These are phyloP conservation scores for Fusarium chuoi DNA, from an alignment of 2,329 filamentous ascomycete genomes.

Conservation along the genomic window DNA sequence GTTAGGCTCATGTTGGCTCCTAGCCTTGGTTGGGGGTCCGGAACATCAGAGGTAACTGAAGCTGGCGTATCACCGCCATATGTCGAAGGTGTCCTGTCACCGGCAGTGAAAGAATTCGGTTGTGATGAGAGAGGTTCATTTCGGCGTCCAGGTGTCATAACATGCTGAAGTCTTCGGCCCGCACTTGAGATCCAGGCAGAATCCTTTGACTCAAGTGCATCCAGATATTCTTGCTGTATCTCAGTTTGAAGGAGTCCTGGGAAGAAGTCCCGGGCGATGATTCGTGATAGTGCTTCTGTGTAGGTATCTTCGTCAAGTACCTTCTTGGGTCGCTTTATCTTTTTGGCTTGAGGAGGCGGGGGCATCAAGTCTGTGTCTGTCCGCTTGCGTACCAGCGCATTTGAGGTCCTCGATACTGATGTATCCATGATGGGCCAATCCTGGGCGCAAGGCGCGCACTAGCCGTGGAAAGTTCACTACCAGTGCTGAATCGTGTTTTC, in stretches of 20 bases:
- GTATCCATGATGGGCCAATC: constrained; percentile 50
- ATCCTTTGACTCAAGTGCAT: constrained; percentile 89
- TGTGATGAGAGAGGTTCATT: constrained; percentile 36
- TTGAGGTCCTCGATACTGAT: constrained; percentile 52
- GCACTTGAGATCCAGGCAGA: constrained; percentile 87
- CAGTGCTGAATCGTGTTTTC: not conserved
- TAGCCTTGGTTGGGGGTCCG: constrained; percentile 59
- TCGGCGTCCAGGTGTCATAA: constrained; percentile 80
- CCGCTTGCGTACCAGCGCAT: constrained; percentile 74
- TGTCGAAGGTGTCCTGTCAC: constrained; percentile 68
- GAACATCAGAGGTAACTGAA: constrained; percentile 59
- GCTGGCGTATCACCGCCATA: constrained; percentile 80
- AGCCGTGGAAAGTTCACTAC: not conserved
- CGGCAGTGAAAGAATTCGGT: constrained; percentile 42
- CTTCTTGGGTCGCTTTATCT: constrained; percentile 88
- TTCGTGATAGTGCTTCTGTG: constrained; percentile 87
- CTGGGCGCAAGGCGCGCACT: not conserved
- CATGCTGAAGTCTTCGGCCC: constrained; percentile 74
- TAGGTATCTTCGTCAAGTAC: constrained; percentile 96
- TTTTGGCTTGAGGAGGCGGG: constrained; percentile 84
- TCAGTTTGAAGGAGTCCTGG: constrained; percentile 88
- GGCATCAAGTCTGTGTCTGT: constrained; percentile 81
- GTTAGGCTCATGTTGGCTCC: constrained; percentile 84
- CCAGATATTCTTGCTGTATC: constrained; percentile 90
- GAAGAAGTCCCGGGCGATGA: constrained; percentile 97